Percentiles rank a stretch among this genome's conserved stretches.
Evolutionary conservation across 495 filamentous ascomycete genomes (phyloP).

Genomic region (Annulohypoxylon maeteangense): DNA sequence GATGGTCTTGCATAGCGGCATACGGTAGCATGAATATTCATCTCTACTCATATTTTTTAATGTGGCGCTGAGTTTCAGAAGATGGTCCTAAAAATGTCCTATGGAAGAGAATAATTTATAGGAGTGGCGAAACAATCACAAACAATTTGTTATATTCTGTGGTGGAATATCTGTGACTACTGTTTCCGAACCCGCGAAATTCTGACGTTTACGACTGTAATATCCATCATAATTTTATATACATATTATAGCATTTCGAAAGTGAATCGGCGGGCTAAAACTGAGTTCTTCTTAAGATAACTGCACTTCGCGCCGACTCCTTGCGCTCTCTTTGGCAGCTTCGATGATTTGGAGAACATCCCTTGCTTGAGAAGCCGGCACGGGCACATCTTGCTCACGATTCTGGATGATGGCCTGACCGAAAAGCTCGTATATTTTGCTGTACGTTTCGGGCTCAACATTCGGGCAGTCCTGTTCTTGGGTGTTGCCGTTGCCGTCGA

Average conservation of each 20-base stretch:
- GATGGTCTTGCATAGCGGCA: slow-evolving; percentile 9
- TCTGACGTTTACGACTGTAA: too few species aligned
- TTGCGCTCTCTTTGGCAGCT: slow-evolving; percentile 73
- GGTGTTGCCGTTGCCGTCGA: slow-evolving; percentile 51
- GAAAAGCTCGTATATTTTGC: slow-evolving; percentile 76
- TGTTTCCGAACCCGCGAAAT: too few species aligned
- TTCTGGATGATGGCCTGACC: slow-evolving; percentile 71
- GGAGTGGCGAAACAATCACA: too few species aligned
- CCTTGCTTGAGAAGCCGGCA: slow-evolving; percentile 75
- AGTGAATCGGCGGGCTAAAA: neutral
- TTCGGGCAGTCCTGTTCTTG: slow-evolving; percentile 64
- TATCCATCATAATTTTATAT: too few species aligned
- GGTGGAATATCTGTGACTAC: too few species aligned
- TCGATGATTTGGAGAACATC: slow-evolving; percentile 82
- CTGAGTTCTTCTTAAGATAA: slow-evolving; percentile 39
- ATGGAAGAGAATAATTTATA: too few species aligned
- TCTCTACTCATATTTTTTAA: slow-evolving; percentile 3
- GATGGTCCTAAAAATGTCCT: too few species aligned
- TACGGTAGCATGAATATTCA: slow-evolving; percentile 13
- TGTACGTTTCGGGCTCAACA: slow-evolving; percentile 75
- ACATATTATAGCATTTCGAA: neutral
- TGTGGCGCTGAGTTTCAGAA: too few species aligned
- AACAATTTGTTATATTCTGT: too few species aligned
- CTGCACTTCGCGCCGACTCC: slow-evolving; percentile 69
- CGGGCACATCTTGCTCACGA: slow-evolving; percentile 69